Evolutionary conservation across 306 rosid genomes (phyloP), one percentile per base, ranked within the genome.

Genomic region (Heteromeles arbutifolia): DNA sequence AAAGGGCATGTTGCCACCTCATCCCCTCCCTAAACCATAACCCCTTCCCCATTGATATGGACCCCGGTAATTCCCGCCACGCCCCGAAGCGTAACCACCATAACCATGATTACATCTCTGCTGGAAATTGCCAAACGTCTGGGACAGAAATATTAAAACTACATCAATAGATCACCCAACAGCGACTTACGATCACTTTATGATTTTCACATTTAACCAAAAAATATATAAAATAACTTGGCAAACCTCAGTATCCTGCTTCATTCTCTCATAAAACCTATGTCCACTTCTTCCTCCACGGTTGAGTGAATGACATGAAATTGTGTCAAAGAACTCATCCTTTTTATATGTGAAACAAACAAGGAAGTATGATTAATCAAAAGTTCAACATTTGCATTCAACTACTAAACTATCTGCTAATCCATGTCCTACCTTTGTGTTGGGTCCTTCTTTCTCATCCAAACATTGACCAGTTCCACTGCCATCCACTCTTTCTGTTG

Each of bases 301-400:
- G 78, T 73, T 67, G 75, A 85, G 74, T 17, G 93, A 84, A 81
- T 86, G 81, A 41, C 90, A 81, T 2, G 96, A 90, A 70, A 90
- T 87, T 76, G 96, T 80, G 81, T 92, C 97, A 79, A 92, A 92
- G 81, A 92, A 92, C 44, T 90, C 91, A 70, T 90, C 96, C 87
- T 92, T 92, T 45, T 80, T 84, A 70, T 92, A 92, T 26, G 90
- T 66, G 34, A 58, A 56, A 73, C 65, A 75, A 80, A 62, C 64
- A 86, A 78, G 31, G 75, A 73, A 21, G 5, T 2, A 77, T 32
- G 39, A 67, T 57, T 61, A 48, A 53, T 45, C 44, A 78, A 69
- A 77, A 52, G 58, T 66, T 10, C 39, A 78, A 18, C 28, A 22
- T 53, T 44, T 76, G 32, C 53, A 2, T 41, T 61, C 53, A 74